Evolutionary conservation across 306 rosid species (phyloP).

Genomic region (Hylodesmum podocarpum): DNA sequence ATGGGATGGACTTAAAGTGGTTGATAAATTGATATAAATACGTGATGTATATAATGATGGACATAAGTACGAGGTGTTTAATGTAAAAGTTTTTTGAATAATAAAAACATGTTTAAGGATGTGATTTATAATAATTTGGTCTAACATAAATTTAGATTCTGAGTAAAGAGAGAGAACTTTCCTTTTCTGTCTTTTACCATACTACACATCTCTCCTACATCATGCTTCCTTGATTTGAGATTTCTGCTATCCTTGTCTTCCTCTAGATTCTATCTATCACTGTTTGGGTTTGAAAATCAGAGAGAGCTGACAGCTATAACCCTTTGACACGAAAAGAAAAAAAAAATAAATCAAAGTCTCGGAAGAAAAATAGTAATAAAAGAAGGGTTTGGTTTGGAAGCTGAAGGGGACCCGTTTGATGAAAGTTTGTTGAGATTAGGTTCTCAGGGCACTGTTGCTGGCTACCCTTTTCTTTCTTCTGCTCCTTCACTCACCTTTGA

Average conservation of each 20-base stretch:
- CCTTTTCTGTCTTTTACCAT: constrained; percentile 41
- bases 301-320: constrained; percentile 27
- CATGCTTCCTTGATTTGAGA: constrained; percentile 42
- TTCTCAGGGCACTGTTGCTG: constrained; percentile 25
- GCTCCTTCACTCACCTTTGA: not conserved
- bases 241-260: constrained; percentile 36
- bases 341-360: not conserved
- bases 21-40: not conserved
- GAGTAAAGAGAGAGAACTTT: constrained; percentile 44
- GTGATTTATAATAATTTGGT: not conserved
- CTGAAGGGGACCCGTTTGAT: constrained; percentile 34
- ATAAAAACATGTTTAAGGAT: not conserved
- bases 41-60: no score
- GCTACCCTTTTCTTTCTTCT: constrained; percentile 29
- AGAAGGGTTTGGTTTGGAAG: constrained; percentile 37
- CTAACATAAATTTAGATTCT: constrained; percentile 23
- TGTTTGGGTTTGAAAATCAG: constrained; percentile 39
- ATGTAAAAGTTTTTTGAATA: no score
- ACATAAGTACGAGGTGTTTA: no score
- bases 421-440: constrained; percentile 43
- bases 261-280: constrained; percentile 42
- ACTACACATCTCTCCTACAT: constrained; percentile 22
- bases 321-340: constrained; percentile 15
- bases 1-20: not conserved
- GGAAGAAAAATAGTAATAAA: not conserved